Evolutionary conservation across 192 early-diverging fungal genomes (phyloP).

Genomic region (Geranomyces michiganensis): DNA sequence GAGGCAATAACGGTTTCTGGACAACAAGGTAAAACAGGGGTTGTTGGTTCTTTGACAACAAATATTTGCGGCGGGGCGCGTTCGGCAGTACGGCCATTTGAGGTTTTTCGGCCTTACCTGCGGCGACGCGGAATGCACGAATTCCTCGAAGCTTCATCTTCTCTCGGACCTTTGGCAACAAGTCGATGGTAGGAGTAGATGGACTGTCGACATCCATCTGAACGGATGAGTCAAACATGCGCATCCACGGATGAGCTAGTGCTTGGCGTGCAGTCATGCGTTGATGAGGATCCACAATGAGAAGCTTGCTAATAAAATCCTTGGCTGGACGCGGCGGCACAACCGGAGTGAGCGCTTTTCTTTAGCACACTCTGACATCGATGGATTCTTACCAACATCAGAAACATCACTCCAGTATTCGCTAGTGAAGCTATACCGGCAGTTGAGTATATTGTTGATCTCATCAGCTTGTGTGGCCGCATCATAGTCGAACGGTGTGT

Average conservation of each 20-base stretch:
- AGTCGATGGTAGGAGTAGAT: conserved; percentile 69
- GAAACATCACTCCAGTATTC: conserved; percentile 77
- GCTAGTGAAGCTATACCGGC: conserved; percentile 51
- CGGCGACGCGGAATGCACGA: conserved; percentile 15
- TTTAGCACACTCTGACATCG: neutral
- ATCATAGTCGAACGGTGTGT: conserved; percentile 58
- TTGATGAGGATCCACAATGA: conserved; percentile 67
- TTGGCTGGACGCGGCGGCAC: conserved; percentile 56
- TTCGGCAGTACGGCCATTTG: neutral
- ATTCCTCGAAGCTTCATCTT: conserved; percentile 42
- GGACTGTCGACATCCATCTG: conserved; percentile 1
- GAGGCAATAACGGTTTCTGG: conserved; percentile 17
- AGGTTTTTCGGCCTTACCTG: neutral
- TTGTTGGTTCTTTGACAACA: neutral
- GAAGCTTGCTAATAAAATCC: conserved; percentile 72
- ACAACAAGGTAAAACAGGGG: neutral
- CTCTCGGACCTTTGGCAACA: conserved; percentile 79
- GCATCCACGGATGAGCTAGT: conserved; percentile 84
- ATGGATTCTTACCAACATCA: conserved; percentile 30
- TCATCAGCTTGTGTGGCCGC: conserved; percentile 45
- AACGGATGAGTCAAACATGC: conserved; percentile 23
- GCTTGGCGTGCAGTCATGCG: conserved; percentile 83
- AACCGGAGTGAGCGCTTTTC: neutral
- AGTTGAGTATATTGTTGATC: conserved; percentile 49
- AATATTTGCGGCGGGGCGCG: neutral